Conservation (phyloP, 2,329 filamentous ascomycete species). For the Pezicula radicicola region DNA sequence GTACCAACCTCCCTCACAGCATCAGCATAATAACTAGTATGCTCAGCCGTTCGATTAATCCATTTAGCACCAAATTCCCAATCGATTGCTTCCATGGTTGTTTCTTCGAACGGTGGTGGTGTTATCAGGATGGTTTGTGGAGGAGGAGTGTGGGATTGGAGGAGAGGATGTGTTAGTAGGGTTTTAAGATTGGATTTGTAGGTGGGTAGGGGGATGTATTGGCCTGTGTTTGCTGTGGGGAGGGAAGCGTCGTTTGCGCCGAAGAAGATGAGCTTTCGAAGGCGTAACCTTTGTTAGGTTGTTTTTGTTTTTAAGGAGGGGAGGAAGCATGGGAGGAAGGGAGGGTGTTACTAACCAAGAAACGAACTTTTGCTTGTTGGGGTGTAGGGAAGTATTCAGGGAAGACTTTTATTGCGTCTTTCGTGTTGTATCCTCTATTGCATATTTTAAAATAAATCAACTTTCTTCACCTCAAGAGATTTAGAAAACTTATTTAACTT, state of each 20-base stretch:
- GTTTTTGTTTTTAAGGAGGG: too few species aligned
- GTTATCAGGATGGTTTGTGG: too few species aligned
- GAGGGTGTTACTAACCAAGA: conserved; percentile 2
- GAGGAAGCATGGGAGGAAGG: too few species aligned
- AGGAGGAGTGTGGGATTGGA: too few species aligned
- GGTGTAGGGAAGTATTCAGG: conserved; percentile 1
- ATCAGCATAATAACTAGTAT: conserved; percentile 54
- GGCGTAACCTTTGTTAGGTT: too few species aligned
- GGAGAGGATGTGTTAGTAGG: too few species aligned
- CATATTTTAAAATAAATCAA: neutral
- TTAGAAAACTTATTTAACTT: too few species aligned
- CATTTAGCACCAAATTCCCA: too few species aligned
- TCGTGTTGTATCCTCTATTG: conserved; percentile 5
- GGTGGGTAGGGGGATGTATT: conserved; percentile 69
- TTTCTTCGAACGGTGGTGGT: neutral
- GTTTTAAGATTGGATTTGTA: conserved; percentile 65
- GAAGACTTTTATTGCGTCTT: conserved; percentile 2
- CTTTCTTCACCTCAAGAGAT: too few species aligned
- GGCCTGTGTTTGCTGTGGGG: conserved; percentile 47
- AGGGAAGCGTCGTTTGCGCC: conserved; percentile 83
- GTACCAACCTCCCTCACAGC: conserved; percentile 55
- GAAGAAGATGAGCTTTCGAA: conserved; percentile 55
- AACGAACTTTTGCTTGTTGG: conserved; percentile 1
- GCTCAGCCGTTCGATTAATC: conserved; percentile 31
- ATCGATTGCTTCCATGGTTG: neutral